Evolutionary conservation across 805 yeast species (phyloP).

Genomic region (Wickerhamiella nectarea): DNA sequence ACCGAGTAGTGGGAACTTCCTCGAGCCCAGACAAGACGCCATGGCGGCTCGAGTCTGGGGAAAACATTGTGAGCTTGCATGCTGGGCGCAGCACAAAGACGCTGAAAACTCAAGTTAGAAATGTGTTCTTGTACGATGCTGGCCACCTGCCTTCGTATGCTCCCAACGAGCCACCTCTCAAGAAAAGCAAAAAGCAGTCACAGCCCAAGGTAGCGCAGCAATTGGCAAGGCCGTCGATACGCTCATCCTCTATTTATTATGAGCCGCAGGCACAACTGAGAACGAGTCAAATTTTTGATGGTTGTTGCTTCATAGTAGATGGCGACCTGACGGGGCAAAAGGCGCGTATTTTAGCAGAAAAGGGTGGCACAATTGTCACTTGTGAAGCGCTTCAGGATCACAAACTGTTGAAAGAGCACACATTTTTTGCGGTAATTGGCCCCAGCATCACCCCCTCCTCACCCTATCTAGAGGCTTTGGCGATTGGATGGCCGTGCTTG

Average conservation of each 20-base stretch:
- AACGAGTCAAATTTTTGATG: background rate
- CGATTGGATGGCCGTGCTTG: conserved; percentile 77
- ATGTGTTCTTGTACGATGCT: background rate
- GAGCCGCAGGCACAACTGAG: background rate
- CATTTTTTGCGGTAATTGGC: conserved; percentile 53
- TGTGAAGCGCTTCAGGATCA: background rate
- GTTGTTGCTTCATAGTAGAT: background rate
- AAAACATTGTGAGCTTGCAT: background rate
- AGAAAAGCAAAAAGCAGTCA: background rate
- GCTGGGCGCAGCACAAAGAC: conserved; percentile 1
- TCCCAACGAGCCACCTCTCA: background rate
- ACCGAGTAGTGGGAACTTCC: background rate
- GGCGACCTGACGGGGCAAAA: conserved; percentile 1
- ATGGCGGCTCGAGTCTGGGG: conserved; percentile 2
- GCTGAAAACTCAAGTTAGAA: background rate
- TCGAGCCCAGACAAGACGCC: background rate
- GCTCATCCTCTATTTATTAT: conserved; percentile 1
- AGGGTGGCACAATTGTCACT: background rate
- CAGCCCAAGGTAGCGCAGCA: background rate
- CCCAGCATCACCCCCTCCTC: conserved; percentile 35
- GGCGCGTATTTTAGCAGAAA: background rate
- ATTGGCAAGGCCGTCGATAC: background rate
- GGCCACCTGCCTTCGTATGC: background rate
- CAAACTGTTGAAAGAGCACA: conserved; percentile 12
- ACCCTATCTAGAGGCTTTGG: conserved; percentile 63